These are phyloP conservation scores for Cyclotella atomus DNA, from an alignment of 108 stramenopile genomes.

Conservation along the genomic window DNA sequence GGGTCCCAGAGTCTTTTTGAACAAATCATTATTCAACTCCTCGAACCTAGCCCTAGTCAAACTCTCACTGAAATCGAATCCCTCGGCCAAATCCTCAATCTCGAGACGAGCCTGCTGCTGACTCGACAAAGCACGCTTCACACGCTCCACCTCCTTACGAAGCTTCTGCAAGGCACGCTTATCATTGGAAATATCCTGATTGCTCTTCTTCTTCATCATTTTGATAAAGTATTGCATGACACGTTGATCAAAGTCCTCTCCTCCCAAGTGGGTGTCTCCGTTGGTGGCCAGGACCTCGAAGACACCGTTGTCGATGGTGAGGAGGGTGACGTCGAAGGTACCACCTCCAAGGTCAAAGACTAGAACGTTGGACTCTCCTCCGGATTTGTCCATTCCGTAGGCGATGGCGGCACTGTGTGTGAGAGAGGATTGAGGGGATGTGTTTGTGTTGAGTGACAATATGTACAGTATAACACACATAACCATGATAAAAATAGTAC, in stretches of 20 bases:
- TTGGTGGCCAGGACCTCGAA: conserved; percentile 92
- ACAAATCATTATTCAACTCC: conserved; percentile 96
- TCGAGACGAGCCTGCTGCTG: conserved; percentile 87
- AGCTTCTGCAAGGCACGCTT: conserved; percentile 90
- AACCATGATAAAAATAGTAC: too few species aligned
- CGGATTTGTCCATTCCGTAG: conserved; percentile 95
- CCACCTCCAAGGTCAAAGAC: conserved; percentile 98
- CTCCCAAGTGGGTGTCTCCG: conserved; percentile 91
- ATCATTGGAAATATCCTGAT: conserved; percentile 78
- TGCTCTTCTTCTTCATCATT: conserved; percentile 83
- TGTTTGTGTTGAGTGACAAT: too few species aligned
- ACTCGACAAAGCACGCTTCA: conserved; percentile 87
- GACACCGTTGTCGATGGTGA: conserved; percentile 94
- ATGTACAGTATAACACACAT: too few species aligned
- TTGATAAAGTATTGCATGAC: conserved; percentile 94
- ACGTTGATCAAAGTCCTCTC: conserved; percentile 94
- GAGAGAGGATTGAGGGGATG: too few species aligned
- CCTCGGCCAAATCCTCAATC: conserved; percentile 83
- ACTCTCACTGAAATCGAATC: conserved; percentile 84
- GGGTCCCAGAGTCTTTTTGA: conserved; percentile 97
- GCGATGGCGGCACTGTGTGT: conserved; percentile 99
- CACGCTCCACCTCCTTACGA: conserved; percentile 88
- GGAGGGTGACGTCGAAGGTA: conserved; percentile 96
- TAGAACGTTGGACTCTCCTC: conserved; percentile 90
- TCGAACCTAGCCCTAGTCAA: conserved; percentile 96